Evolutionary conservation across 768 basidiomycete species (phyloP).

Genomic region (Lentinus tigrinus): DNA sequence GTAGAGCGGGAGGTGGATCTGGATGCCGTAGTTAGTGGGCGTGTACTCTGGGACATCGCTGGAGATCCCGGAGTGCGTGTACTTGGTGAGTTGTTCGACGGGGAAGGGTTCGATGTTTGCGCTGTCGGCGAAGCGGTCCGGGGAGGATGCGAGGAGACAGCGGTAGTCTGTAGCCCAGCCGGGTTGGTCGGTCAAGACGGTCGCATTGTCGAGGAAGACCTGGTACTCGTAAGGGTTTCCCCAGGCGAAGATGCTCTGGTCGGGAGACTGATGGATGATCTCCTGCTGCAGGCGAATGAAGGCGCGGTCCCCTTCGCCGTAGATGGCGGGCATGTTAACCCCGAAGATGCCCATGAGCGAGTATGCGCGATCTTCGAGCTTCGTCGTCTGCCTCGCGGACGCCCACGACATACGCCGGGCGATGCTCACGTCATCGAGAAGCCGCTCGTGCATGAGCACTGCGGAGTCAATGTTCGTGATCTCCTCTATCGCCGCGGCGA

Average conservation of each 20-base stretch:
- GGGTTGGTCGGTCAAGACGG: not conserved
- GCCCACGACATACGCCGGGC: slow-evolving; percentile 16
- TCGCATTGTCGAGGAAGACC: not conserved
- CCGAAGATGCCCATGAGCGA: slow-evolving; percentile 17
- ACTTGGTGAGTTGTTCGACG: not conserved
- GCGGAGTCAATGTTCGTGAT: slow-evolving; percentile 5
- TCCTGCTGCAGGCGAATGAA: slow-evolving; percentile 12
- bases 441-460: slow-evolving; percentile 1
- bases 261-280: slow-evolving; percentile 1
- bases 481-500: slow-evolving; percentile 1
- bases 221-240: not conserved
- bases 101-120: slow-evolving; percentile 1
- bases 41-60: not conserved
- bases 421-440: slow-evolving; percentile 1
- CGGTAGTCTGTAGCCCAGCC: not conserved
- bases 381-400: not conserved
- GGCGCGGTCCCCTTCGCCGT: slow-evolving; percentile 9
- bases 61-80: not conserved
- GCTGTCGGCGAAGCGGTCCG: not conserved
- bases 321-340: slow-evolving; percentile 6
- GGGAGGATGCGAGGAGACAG: slow-evolving; percentile 9
- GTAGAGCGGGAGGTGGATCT: slow-evolving; percentile 1
- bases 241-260: slow-evolving; percentile 14
- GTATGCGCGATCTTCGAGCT: slow-evolving; percentile 12
- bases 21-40: slow-evolving; percentile 1